Conservation (phyloP, 2,329 filamentous ascomycete species). For the Diaporthe sp. region DNA sequence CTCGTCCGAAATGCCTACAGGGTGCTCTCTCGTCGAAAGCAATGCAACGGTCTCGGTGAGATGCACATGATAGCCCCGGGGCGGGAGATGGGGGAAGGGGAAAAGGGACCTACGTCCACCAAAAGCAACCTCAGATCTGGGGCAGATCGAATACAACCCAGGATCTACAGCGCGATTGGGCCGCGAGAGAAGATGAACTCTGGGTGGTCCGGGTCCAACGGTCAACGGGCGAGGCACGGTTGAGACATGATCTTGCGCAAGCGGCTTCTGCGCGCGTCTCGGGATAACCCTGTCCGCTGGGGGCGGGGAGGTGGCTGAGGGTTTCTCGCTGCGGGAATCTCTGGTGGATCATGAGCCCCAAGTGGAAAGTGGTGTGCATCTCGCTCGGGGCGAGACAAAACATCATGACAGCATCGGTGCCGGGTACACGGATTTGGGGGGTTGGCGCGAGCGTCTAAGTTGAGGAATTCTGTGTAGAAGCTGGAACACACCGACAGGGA, state of each 20-base stretch:
- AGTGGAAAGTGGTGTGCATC: slow-evolving; percentile 1
- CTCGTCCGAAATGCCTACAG: slow-evolving; percentile 26
- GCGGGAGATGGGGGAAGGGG: neutral
- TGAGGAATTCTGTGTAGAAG: slow-evolving; percentile 10
- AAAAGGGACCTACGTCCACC: neutral
- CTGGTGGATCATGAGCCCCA: neutral
- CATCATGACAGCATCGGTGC: slow-evolving; percentile 5
- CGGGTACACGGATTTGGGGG: slow-evolving; percentile 4
- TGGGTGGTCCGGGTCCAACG: neutral
- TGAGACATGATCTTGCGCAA: slow-evolving; percentile 21
- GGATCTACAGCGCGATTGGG: slow-evolving; percentile 28
- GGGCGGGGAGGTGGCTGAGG: neutral
- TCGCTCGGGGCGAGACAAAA: neutral
- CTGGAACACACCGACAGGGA: slow-evolving; percentile 30
- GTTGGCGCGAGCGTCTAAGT: slow-evolving; percentile 8
- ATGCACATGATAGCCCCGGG: neutral
- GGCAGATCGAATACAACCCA: slow-evolving; percentile 12
- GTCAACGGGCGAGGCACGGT: slow-evolving; percentile 28
- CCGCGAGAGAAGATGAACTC: slow-evolving; percentile 17
- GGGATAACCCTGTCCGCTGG: slow-evolving; percentile 4
- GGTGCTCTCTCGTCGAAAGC: neutral
- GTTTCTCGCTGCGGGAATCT: neutral
- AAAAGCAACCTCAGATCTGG: slow-evolving; percentile 15
- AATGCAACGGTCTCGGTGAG: slow-evolving; percentile 22
- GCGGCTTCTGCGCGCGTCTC: neutral